Evolutionary conservation across 164 flowering plant species (phyloP), one percentile per base, ranked within the genome.

Genomic region (Chloranthus sessilifolius): DNA sequence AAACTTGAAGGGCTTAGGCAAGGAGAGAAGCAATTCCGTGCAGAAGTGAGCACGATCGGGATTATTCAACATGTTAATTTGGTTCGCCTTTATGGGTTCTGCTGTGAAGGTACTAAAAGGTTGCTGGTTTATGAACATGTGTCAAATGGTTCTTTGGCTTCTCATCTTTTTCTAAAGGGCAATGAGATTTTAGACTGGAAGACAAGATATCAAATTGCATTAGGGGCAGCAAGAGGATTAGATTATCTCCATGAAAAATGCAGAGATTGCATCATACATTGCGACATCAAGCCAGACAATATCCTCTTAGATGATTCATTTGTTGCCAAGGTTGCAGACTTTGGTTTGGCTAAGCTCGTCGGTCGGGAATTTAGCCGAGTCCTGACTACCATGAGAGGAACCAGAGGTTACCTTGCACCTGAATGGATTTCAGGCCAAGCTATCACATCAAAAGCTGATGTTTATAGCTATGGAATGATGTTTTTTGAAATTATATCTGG

Each of bases 231-330:
- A 19, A 59, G 64, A 52, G 73, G 73, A n/a, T 63, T 74, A 1
- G 8, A 39, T 12, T 74, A 74, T 52, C 57, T 71, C 44, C 79
- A 71, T 43, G 74, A 70, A 38, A 75, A 68, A 30, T 74, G 78
- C 60, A 52, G 52, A 65, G 64, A 23, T 20, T 68, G 55, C 43
- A 73, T 60, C 56, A 69, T 73, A 14, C 77, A 73, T 19, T 69
- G 77, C n/a, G 71, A 73, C 15, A 58, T 72, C 15, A 68, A 68
- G 62, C 73, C 77, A 12, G 69, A 66, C 42, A 68, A 68, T 24
- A 54, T 73, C 33, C 74, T 69, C 16, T 52, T 63, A 0, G 72
- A 63, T 14, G 65, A 60, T 16, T 8, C 15, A 11, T 52, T 46
- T 15, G 47, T 37, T 4, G 52, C 65, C 15, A 50, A 45, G 17